A percentile compares a stretch with the other conserved stretches of the same genome.
These are phyloP conservation scores for Plenodomus lindquistii DNA, from an alignment of 2,329 filamentous ascomycete species.

Conservation along the genomic window DNA sequence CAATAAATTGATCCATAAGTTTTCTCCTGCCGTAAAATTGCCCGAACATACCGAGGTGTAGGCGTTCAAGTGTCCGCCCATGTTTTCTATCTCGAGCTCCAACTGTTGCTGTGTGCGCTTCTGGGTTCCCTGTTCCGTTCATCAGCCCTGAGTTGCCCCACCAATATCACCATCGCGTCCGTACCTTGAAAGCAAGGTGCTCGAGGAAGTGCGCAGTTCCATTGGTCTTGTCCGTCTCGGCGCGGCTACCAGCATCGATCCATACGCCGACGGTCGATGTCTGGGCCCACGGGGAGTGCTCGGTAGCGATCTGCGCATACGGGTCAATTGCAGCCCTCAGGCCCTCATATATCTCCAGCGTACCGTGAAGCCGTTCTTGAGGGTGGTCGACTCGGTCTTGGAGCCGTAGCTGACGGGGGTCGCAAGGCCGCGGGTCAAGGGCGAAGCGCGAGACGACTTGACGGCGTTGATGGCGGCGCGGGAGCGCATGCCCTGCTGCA, in stretches of 20 bases:
- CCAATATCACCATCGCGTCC: constrained; percentile 6
- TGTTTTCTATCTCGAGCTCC: constrained; percentile 99
- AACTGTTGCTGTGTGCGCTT: constrained; percentile 96
- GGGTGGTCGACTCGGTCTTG: constrained; percentile 93
- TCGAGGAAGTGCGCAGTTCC: constrained; percentile 99
- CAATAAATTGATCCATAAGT: constrained; percentile 11
- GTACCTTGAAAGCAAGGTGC: constrained; percentile 99
- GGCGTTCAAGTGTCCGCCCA: constrained; percentile 98
- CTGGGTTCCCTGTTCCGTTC: constrained; percentile 72
- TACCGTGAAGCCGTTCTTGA: constrained; percentile 97
- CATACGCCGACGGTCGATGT: constrained; percentile 98
- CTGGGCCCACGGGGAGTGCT: constrained; percentile 97
- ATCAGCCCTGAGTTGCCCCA: constrained; percentile 24
- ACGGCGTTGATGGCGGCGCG: constrained; percentile 81
- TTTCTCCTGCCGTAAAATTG: constrained; percentile 8
- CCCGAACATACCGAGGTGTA: constrained; percentile 85
- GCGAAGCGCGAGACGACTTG: constrained; percentile 53
- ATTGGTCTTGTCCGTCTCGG: constrained; percentile 98
- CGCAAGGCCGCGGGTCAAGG: constrained; percentile 84
- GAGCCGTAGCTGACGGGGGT: constrained; percentile 74
- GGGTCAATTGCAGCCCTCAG: constrained; percentile 38
- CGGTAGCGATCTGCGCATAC: constrained; percentile 79
- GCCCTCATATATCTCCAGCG: constrained; percentile 27
- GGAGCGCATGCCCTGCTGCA: constrained; percentile 86
- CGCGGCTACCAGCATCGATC: constrained; percentile 98